Conservation (phyloP, 495 filamentous ascomycete genomes). For the Aspergillus funiculosus region DNA sequence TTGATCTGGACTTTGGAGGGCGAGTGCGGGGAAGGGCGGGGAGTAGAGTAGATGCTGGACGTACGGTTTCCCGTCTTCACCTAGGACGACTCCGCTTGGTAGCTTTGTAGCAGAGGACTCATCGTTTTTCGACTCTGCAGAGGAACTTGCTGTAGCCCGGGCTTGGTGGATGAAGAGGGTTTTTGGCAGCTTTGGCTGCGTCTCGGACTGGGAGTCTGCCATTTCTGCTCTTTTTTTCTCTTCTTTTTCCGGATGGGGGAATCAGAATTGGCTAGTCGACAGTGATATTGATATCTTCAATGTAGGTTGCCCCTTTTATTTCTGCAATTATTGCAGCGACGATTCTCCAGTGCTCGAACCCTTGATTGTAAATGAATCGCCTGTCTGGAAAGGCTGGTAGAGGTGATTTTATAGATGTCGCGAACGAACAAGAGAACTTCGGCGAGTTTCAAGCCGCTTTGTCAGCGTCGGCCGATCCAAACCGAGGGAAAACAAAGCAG, state of each 20-base stretch:
- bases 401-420: constrained; percentile 2
- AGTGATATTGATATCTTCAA: no score
- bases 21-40: neutral
- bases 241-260: neutral
- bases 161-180: constrained; percentile 17
- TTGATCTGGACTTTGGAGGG: neutral
- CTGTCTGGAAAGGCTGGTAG: no score
- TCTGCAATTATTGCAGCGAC: no score
- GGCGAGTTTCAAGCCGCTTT: constrained; percentile 5
- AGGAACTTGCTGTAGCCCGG: constrained; percentile 18
- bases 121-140: constrained; percentile 21
- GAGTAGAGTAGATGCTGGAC: constrained; percentile 28
- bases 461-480: constrained; percentile 16
- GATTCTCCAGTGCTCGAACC: no score
- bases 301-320: no score
- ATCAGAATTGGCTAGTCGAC: neutral
- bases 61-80: constrained; percentile 94
- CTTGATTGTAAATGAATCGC: no score
- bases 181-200: constrained; percentile 2
- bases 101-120: constrained; percentile 35
- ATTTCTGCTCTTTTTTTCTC: constrained; percentile 2
- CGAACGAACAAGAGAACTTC: neutral
- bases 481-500: no score
- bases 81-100: constrained; percentile 79
- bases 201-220: constrained; percentile 9